Evolutionary conservation across 495 filamentous ascomycete species (phyloP).

Genomic region (Cercophora scortea): DNA sequence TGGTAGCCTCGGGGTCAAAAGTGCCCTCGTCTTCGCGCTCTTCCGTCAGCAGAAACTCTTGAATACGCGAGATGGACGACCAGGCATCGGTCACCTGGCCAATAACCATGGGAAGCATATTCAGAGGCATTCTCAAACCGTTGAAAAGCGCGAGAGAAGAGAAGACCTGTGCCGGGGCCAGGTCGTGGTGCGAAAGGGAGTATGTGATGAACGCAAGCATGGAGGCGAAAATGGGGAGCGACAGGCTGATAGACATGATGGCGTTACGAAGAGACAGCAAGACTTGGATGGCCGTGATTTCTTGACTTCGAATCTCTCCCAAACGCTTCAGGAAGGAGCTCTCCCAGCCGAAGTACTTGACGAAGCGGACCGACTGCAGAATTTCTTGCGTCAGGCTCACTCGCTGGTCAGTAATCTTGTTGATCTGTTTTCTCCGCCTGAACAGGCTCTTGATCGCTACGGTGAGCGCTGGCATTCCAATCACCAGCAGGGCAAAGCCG

Average conservation of each 20-base stretch:
- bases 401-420: conserved; percentile 85
- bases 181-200: conserved; percentile 61
- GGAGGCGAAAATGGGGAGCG: conserved; percentile 82
- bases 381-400: conserved; percentile 92
- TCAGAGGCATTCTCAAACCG: conserved; percentile 78
- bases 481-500: conserved; percentile 72
- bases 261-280: conserved; percentile 75
- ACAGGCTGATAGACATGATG: conserved; percentile 67
- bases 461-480: conserved; percentile 69
- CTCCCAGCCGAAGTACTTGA: conserved; percentile 97
- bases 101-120: conserved; percentile 79
- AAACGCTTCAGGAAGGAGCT: conserved; percentile 73
- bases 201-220: conserved; percentile 96
- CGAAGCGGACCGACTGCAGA: conserved; percentile 80
- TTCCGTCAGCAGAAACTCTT: conserved; percentile 80
- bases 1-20: conserved; percentile 50
- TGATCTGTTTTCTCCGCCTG: conserved; percentile 64
- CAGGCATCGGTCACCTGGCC: conserved; percentile 84
- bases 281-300: conserved; percentile 72
- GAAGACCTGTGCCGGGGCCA: conserved; percentile 75
- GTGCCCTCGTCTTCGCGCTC: conserved; percentile 70
- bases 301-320: conserved; percentile 57
- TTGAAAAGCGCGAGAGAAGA: conserved; percentile 93
- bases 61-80: conserved; percentile 73
- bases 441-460: conserved; percentile 66